These are phyloP conservation scores for Rhodamnia argentea DNA, from an alignment of 345 rosid species.

Conservation along the genomic window DNA sequence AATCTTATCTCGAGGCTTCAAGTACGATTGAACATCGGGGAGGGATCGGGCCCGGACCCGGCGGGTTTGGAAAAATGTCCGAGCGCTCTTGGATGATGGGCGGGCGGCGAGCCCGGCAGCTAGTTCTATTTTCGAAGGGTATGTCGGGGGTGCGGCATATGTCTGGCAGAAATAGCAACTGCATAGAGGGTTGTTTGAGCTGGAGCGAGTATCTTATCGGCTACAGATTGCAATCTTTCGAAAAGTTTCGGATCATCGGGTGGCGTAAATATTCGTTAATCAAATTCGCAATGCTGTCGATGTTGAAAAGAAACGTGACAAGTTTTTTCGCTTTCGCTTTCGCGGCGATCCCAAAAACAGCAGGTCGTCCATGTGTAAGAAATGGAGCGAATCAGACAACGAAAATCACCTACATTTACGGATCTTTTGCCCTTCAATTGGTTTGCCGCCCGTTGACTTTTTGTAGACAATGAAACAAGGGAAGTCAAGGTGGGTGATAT, in stretches of 20 bases:
- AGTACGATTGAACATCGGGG: neutral
- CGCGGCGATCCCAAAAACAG: no score
- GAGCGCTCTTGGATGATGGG: neutral
- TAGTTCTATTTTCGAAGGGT: neutral
- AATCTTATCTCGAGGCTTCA: neutral
- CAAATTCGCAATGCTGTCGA: neutral
- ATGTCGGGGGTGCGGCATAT: neutral
- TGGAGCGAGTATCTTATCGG: neutral
- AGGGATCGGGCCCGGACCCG: neutral
- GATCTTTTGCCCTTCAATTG: neutral
- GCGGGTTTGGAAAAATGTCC: neutral
- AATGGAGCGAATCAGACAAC: neutral
- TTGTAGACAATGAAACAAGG: neutral
- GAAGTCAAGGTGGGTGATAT: neutral
- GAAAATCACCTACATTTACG: neutral
- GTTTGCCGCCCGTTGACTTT: neutral
- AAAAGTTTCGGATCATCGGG: neutral
- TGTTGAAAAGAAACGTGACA: neutral
- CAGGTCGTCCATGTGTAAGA: neutral
- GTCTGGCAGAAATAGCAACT: neutral
- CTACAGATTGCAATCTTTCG: fast-evolving
- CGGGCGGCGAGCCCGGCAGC: fast-evolving
- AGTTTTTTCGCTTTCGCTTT: no score
- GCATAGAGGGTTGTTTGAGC: neutral
- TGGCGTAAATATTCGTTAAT: neutral